Evolutionary conservation across 2,329 filamentous ascomycete genomes (phyloP), one percentile per base, ranked within the genome.

Genomic region (Ramularia collo-cygni): DNA sequence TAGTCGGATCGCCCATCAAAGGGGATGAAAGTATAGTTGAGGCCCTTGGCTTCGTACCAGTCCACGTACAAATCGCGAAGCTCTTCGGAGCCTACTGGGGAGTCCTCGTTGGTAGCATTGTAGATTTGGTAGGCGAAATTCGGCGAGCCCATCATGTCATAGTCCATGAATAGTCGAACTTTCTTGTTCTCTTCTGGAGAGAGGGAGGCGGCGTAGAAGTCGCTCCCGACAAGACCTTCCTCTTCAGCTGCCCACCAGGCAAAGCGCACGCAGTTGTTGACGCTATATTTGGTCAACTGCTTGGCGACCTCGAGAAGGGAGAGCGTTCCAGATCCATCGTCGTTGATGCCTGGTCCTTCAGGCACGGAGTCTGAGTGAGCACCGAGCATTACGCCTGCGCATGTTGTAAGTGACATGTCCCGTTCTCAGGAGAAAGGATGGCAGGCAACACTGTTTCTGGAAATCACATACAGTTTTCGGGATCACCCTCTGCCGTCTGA

Each of bases 271-370:
- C 69, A 75, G 62, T 89, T 84, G 47, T 77, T 83, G 28, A 84
- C 79, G 37, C 79, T 76, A 68, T 83, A 89, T 35, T 85, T 70
- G 71, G 77, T 50, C 69, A 89, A 43, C 68, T 71, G 70, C 16
- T 71, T 71, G 6, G 77, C 78, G 16, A 79, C 65, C 38, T 77
- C 75, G 8, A 82, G 67, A 32, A 79, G 64, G 13, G 70, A 70
- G 44, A 78, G 70, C 26, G 72, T 77, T 37, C 83, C 83, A 3
- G 78, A 81, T 30, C 83, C 83, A 54, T 88, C 81, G 51, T 88
- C 83, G 60, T 88, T 88, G 69, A 88, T 86, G 14, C 83, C 83
- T 2, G 78, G 77, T 0, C 78, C 44, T 2, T 63, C 81, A 80
- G 52, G 53, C 17, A 66, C 61, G 9, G 56, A 60, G 45, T 67